Evolutionary conservation across 306 rosid species (phyloP).

Genomic region (Quercus ilex): DNA sequence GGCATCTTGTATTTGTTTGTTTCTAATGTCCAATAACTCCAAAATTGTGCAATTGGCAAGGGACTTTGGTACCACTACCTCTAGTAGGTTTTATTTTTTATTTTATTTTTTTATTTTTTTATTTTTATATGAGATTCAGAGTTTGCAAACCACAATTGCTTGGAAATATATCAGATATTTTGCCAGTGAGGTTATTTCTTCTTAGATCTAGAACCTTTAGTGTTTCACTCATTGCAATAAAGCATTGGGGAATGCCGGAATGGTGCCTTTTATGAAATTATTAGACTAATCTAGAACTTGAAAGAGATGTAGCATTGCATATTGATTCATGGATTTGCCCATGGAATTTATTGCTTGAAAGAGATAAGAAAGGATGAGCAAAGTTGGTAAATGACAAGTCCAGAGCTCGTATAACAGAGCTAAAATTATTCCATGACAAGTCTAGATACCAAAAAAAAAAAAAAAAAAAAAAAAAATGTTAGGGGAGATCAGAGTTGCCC

Average conservation of each 20-base stretch:
- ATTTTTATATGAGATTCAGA: not conserved
- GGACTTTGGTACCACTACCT: slow-evolving; percentile 21
- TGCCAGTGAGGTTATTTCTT: slow-evolving; percentile 1
- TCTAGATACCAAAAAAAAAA: not conserved
- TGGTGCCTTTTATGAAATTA: slow-evolving; percentile 14
- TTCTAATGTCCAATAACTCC: slow-evolving; percentile 36
- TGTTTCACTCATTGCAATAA: not conserved
- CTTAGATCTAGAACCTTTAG: slow-evolving; percentile 25
- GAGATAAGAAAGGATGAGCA: not conserved
- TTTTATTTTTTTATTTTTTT: too few species aligned
- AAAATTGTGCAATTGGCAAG: slow-evolving; percentile 19
- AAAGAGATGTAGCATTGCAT: slow-evolving; percentile 23
- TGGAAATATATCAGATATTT: slow-evolving; percentile 27
- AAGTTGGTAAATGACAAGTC: not conserved
- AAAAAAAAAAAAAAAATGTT: not conserved
- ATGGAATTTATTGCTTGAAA: slow-evolving; percentile 13
- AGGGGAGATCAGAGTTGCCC: slow-evolving; percentile 11
- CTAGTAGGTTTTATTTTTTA: not conserved
- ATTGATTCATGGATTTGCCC: slow-evolving; percentile 30
- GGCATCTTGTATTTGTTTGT: not conserved
- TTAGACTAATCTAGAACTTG: slow-evolving; percentile 30
- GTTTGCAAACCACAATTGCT: slow-evolving; percentile 4
- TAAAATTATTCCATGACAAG: slow-evolving; percentile 24
- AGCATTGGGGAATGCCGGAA: slow-evolving; percentile 26
- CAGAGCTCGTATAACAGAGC: not conserved